These are phyloP conservation scores for Clitocybe nebularis DNA, from an alignment of 1,284 basidiomycete species.

Conservation along the genomic window DNA sequence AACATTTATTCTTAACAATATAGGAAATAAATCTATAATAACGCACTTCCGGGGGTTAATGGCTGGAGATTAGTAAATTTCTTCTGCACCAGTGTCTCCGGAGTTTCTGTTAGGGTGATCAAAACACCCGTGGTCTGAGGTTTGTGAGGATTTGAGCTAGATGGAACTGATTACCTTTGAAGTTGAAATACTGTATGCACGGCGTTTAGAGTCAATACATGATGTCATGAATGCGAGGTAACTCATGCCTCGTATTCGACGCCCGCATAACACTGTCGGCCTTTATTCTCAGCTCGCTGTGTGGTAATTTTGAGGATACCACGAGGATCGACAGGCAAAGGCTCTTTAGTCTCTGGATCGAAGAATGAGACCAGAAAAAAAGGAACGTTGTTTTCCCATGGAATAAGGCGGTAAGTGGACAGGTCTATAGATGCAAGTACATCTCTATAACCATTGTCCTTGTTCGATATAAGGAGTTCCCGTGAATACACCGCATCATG, in stretches of 20 bases:
- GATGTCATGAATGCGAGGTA: not conserved
- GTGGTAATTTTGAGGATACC: slow-evolving; percentile 69
- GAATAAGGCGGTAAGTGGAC: slow-evolving; percentile 80
- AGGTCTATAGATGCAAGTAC: slow-evolving; percentile 83
- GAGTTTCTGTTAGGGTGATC: slow-evolving; percentile 57
- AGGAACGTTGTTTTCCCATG: slow-evolving; percentile 90
- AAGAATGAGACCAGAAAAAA: slow-evolving; percentile 92
- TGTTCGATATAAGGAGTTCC: slow-evolving; percentile 89
- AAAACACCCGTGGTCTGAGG: too few relatives aligned
- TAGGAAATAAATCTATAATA: too few relatives aligned
- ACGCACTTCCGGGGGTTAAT: slow-evolving; percentile 87
- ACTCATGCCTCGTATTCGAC: slow-evolving; percentile 83
- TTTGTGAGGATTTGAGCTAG: too few relatives aligned
- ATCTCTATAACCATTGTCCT: slow-evolving; percentile 88
- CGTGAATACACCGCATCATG: slow-evolving; percentile 81
- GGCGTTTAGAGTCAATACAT: too few relatives aligned
- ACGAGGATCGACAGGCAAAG: slow-evolving; percentile 82
- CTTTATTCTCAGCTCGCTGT: slow-evolving; percentile 43
- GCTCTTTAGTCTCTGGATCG: slow-evolving; percentile 77
- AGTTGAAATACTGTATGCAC: slow-evolving; percentile 82
- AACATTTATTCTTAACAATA: not conserved
- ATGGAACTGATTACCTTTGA: slow-evolving; percentile 77
- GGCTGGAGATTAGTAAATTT: slow-evolving; percentile 71
- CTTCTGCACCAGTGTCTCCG: slow-evolving; percentile 74
- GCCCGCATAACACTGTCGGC: slow-evolving; percentile 70